Conservation (phyloP, 805 yeast genomes). For the Cyberlindnera xylosilytica region DNA sequence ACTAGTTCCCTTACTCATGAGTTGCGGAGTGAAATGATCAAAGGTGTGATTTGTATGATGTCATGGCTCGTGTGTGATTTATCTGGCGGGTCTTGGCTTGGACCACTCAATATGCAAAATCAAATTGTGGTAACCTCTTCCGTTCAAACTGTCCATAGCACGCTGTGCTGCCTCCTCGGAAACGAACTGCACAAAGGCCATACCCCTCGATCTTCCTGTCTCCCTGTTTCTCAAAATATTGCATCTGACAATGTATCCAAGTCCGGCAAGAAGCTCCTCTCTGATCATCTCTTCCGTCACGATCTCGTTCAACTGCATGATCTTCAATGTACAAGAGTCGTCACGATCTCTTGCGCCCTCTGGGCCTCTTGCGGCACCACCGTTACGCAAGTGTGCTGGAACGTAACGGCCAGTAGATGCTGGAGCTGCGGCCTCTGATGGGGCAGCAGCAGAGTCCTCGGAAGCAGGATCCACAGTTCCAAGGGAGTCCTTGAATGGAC, state of each 20-base stretch:
- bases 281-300: conserved; percentile 82
- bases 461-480: conserved; percentile 45
- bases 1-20: no score
- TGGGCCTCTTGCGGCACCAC: conserved; percentile 29
- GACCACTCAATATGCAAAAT: conserved; percentile 68
- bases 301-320: conserved; percentile 83
- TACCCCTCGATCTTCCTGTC: conserved; percentile 92
- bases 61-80: background rate
- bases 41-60: background rate
- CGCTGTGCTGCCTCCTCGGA: conserved; percentile 65
- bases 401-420: conserved; percentile 52
- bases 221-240: conserved; percentile 86
- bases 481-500: conserved; percentile 93
- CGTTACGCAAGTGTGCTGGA: conserved; percentile 57
- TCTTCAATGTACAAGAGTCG: conserved; percentile 83
- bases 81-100: conserved; percentile 29
- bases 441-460: conserved; percentile 34
- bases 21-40: no score
- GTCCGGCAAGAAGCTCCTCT: conserved; percentile 62
- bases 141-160: conserved; percentile 76
- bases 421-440: conserved; percentile 35
- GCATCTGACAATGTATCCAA: conserved; percentile 68
- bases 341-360: conserved; percentile 60
- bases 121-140: conserved; percentile 89
- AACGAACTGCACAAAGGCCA: conserved; percentile 86